Evolutionary conservation across 2,329 filamentous ascomycete genomes (phyloP), one percentile per base, ranked within the genome.

Genomic region (Colletotrichum cuscutae): DNA sequence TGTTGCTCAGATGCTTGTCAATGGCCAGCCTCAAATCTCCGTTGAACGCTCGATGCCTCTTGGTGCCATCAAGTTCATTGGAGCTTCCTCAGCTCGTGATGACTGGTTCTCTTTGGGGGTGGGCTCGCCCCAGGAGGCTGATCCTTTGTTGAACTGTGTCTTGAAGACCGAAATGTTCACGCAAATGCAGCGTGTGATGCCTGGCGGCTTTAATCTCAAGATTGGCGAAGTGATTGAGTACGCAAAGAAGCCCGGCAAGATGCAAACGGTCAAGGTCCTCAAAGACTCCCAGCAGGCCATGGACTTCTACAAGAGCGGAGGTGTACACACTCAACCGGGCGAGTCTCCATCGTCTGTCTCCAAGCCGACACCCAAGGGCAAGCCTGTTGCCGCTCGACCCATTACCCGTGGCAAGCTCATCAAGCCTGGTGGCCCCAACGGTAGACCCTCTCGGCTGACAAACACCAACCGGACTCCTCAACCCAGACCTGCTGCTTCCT

Each of bases 131-230:
- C 95, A 97, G 80, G 96, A 98, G 81, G 89, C 97, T 0, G 97
- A 99, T 82, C 95, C 97, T n/a, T 87, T 99, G 26, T 83, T 99
- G 78, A 97, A 92, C 84, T 99, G 97, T 80, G 86, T 98, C 24
- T 91, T 99, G 82, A 99, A 99, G 86, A 99, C 97, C 0, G 97
- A 99, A 80, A 92, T 99, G 83, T 97, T 98, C 80, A 97, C 96
- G 0, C 95, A 98, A 75, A 91, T 99, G 85, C 91, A 92, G 80
- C 91, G 90, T 63, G 91, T 91, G 65, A 93, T 97, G 83, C 92
- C 93, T 3, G 94, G 93, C 9, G 92, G 94, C 11, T 89, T 97
- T 80, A 95, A 92, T 80, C 84, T 99, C 60, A 95, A 94, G 83
- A 93, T 98, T 74, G 90, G 86, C n/a, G 92, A 97, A 32, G 89